phyloP scores from a whole-genome alignment of 768 basidiomycete species.

The Pleurotus sapidus region DNA sequence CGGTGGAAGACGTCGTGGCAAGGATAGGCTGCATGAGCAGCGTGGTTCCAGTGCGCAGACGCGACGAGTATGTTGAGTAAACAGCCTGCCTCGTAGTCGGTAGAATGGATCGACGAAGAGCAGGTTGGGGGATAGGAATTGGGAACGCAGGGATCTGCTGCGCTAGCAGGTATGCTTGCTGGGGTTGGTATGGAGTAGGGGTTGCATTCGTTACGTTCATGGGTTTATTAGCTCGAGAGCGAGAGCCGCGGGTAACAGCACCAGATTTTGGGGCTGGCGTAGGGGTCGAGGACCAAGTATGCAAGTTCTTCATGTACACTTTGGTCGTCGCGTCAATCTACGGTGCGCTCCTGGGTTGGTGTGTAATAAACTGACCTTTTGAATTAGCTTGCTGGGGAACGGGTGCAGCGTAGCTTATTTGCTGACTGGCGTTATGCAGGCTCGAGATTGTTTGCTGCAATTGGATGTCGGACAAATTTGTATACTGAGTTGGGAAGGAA shows the following conservation, averaged over 20 bases:
- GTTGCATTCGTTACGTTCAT: slow-evolving; percentile 32
- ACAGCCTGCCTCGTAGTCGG: slow-evolving; percentile 67
- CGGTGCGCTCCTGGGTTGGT: not conserved
- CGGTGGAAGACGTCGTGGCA: slow-evolving; percentile 33
- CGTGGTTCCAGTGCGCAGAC: slow-evolving; percentile 87
- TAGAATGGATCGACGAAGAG: slow-evolving; percentile 43
- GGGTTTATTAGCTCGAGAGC: slow-evolving; percentile 37
- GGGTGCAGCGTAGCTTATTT: slow-evolving; percentile 32
- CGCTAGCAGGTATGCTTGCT: slow-evolving; percentile 16
- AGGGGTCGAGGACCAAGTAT: slow-evolving; percentile 62
- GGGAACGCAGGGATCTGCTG: slow-evolving; percentile 29
- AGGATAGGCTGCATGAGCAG: slow-evolving; percentile 88
- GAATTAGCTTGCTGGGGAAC: slow-evolving; percentile 31
- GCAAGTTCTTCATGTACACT: slow-evolving; percentile 70
- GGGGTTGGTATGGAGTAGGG: slow-evolving; percentile 26
- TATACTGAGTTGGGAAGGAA: slow-evolving; percentile 1
- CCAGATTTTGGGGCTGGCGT: slow-evolving; percentile 48
- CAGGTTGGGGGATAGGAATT: slow-evolving; percentile 41
- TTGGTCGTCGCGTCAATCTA: not conserved
- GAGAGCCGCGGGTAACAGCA: slow-evolving; percentile 36
- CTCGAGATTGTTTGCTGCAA: slow-evolving; percentile 57
- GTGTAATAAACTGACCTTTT: no score
- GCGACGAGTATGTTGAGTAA: slow-evolving; percentile 80
- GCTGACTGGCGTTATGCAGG: slow-evolving; percentile 23
- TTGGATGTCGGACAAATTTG: slow-evolving; percentile 59